Conservation (phyloP, 2,329 filamentous ascomycete genomes). For the Hirsutella thompsonii region DNA sequence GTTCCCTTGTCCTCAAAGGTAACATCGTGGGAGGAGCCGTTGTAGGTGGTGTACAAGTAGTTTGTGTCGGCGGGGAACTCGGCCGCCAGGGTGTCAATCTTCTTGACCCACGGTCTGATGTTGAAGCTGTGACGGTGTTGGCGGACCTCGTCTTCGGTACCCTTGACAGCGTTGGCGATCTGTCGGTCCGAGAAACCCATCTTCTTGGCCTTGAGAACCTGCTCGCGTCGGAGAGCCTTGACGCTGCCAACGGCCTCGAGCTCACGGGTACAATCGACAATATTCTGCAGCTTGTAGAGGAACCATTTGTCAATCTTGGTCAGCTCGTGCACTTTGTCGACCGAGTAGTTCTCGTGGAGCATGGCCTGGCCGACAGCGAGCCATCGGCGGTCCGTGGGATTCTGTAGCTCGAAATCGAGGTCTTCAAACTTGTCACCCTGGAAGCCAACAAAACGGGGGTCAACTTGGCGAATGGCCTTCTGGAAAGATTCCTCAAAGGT, state of each 20-base stretch:
- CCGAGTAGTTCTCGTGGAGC: conserved; percentile 91
- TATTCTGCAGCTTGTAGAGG: conserved; percentile 94
- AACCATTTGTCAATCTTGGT: conserved; percentile 99
- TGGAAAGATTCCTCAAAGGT: conserved; percentile 99
- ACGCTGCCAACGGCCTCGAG: conserved; percentile 75
- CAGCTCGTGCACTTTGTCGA: conserved; percentile 82
- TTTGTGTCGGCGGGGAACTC: conserved; percentile 94
- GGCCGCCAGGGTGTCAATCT: conserved; percentile 91
- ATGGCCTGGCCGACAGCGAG: conserved; percentile 95
- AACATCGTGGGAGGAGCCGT: conserved; percentile 86
- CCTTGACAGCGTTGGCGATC: conserved; percentile 75
- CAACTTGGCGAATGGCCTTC: conserved; percentile 95
- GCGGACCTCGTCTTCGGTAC: conserved; percentile 81
- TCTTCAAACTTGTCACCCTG: conserved; percentile 92
- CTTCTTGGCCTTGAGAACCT: conserved; percentile 88
- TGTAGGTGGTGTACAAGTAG: conserved; percentile 97
- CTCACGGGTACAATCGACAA: conserved; percentile 80
- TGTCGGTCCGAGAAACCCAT: conserved; percentile 95
- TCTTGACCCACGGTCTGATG: conserved; percentile 94
- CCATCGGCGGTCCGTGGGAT: conserved; percentile 95
- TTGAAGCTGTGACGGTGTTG: conserved; percentile 74
- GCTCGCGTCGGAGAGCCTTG: conserved; percentile 74
- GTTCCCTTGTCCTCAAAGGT: conserved; percentile 86
- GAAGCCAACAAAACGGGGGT: conserved; percentile 83
- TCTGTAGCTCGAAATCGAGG: conserved; percentile 76